A percentile compares a stretch with the other conserved stretches of the same genome.
Evolutionary conservation across 108 stramenopile genomes (phyloP).

Genomic region (Fistulifera pelliculosa): DNA sequence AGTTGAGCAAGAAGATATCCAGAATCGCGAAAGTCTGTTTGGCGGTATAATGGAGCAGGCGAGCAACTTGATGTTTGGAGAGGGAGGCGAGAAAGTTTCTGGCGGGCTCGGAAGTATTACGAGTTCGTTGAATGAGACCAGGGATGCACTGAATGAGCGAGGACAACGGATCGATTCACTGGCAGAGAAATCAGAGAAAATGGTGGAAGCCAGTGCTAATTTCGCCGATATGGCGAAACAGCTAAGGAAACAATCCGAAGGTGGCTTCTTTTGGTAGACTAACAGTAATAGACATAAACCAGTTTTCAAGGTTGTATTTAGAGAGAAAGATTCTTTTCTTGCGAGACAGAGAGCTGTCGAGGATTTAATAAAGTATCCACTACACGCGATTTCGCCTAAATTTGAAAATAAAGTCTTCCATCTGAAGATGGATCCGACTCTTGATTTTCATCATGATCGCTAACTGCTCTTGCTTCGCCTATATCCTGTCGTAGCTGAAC

Average conservation of each 20-base stretch:
- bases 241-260: slow-evolving; percentile 4
- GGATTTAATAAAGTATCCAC: too few relatives aligned
- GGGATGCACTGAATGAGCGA: slow-evolving; percentile 61
- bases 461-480: too few relatives aligned
- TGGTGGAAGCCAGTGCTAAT: slow-evolving; percentile 61
- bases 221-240: slow-evolving; percentile 63
- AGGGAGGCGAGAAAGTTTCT: slow-evolving; percentile 16
- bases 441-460: too few relatives aligned
- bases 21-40: slow-evolving; percentile 43
- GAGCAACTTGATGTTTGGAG: slow-evolving; percentile 28
- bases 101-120: slow-evolving; percentile 20
- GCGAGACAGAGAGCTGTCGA: too few relatives aligned
- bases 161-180: slow-evolving; percentile 61
- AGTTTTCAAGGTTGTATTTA: too few relatives aligned
- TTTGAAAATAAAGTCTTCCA: too few relatives aligned
- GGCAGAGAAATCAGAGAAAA: slow-evolving; percentile 60
- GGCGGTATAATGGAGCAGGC: slow-evolving; percentile 31
- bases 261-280: slow-evolving; percentile 12
- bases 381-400: too few relatives aligned
- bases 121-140: slow-evolving; percentile 32
- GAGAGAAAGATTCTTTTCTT: too few relatives aligned
- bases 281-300: too few relatives aligned
- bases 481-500: too few relatives aligned
- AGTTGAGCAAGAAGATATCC: slow-evolving; percentile 24
- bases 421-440: too few relatives aligned